These are phyloP conservation scores for Acmispon strigosus DNA, from an alignment of 306 rosid genomes.

Conservation along the genomic window DNA sequence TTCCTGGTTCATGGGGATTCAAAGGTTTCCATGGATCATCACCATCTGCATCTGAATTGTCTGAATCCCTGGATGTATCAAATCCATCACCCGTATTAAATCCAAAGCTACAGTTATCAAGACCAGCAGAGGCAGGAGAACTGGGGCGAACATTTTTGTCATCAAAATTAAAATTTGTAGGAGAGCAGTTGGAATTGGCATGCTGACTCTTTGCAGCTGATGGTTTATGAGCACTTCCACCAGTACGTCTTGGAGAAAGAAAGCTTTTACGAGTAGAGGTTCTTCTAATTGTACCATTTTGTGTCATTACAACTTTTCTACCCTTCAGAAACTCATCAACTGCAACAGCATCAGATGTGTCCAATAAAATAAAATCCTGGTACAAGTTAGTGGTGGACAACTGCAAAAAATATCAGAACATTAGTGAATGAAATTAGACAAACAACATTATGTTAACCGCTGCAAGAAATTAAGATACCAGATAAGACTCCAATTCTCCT, in stretches of 20 bases:
- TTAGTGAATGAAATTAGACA: constrained; percentile 5
- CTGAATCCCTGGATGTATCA: constrained; percentile 41
- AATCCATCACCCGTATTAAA: constrained; percentile 49
- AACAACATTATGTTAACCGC: constrained; percentile 1
- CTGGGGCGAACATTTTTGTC: constrained; percentile 32
- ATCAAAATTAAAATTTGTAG: constrained; percentile 31
- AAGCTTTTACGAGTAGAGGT: constrained; percentile 45
- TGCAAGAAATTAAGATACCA: constrained; percentile 56
- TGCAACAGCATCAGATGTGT: constrained; percentile 63
- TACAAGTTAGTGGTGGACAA: constrained; percentile 74
- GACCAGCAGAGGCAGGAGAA: constrained; percentile 39
- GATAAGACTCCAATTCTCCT: constrained; percentile 84
- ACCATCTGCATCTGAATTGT: constrained; percentile 50
- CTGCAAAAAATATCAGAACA: constrained; percentile 38
- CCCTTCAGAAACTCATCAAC: constrained; percentile 59
- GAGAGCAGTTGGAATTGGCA: constrained; percentile 39
- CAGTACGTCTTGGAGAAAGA: constrained; percentile 59
- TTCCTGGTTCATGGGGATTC: constrained; percentile 92
- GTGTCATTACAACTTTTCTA: constrained; percentile 34
- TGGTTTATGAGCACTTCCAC: constrained; percentile 53
- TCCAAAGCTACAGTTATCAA: constrained; percentile 32
- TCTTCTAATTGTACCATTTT: constrained; percentile 42
- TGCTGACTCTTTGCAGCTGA: constrained; percentile 44
- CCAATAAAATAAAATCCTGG: constrained; percentile 78
- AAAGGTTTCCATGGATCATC: constrained; percentile 90